Base-by-base conservation (phyloP, 192 early-diverging fungal species). In the Blastocladiella britannica region DNA sequence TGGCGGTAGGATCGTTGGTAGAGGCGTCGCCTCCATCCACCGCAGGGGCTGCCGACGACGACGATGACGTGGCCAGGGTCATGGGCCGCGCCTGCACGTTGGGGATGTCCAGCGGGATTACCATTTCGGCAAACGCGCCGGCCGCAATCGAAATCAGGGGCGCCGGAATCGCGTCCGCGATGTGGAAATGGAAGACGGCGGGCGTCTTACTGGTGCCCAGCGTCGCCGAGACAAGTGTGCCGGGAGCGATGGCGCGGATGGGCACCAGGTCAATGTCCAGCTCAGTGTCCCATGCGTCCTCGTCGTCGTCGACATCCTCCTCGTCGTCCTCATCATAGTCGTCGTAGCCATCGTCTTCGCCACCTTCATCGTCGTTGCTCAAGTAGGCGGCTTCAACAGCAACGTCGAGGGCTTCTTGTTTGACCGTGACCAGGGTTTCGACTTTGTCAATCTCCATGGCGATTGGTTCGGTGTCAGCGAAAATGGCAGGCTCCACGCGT, bases 341-440 rank as follows among this genome's bases (percentile, higher is more conserved):
- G 43, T 62, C 53, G n/a, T 20, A 22, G 20, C 7, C 31, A 5
- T 52, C 25, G 23, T 57, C 27, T 6, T 55, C 56, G n/a, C 25
- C 29, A 28, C 29, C 56, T 8, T 61, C 51, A 26, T 58, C 58
- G 18, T 65, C 51, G 26, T 22, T 27, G 55, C 20, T 63, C 57
- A n/a, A 28, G 47, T n/a, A n/a, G n/a, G n/a, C n/a, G n/a, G n/a
- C n/a, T n/a, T n/a, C n/a, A n/a, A n/a, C n/a, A n/a, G n/a, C n/a
- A n/a, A n/a, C n/a, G n/a, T n/a, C n/a, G n/a, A n/a, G n/a, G n/a
- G n/a, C n/a, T n/a, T n/a, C n/a, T n/a, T n/a, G n/a, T n/a, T n/a
- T n/a, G n/a, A n/a, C n/a, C n/a, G n/a, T n/a, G n/a, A n/a, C n/a
- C n/a, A n/a, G n/a, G n/a, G n/a, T n/a, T n/a, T n/a, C n/a, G n/a